A percentile compares a stretch with the other conserved stretches of the same genome.
These are phyloP conservation scores for Letharia columbiana DNA, from an alignment of 495 filamentous ascomycete species.

Conservation along the genomic window DNA sequence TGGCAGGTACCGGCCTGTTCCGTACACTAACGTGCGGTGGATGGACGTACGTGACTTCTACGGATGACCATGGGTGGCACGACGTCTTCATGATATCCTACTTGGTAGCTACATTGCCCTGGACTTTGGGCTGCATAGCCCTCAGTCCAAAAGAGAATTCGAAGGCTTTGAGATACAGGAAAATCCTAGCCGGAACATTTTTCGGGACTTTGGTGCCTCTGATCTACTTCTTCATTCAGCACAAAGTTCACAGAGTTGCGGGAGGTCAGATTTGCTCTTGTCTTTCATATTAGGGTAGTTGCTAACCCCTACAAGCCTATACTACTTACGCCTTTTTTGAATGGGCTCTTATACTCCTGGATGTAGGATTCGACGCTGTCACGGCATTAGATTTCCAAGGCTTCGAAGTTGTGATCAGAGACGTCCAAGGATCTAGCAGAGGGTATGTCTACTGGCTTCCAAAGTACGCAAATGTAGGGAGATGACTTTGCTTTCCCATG, in stretches of 20 bases:
- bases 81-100: slow-evolving; percentile 99
- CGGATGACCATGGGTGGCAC: slow-evolving; percentile 97
- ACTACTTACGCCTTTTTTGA: slow-evolving; percentile 99
- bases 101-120: slow-evolving; percentile 85
- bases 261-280: slow-evolving; percentile 60
- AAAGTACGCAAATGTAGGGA: slow-evolving; percentile 61
- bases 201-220: slow-evolving; percentile 85
- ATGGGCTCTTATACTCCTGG: slow-evolving; percentile 89
- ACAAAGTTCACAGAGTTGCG: slow-evolving; percentile 90
- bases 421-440: slow-evolving; percentile 86
- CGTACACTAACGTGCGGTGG: slow-evolving; percentile 91
- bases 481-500: slow-evolving; percentile 25
- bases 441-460: slow-evolving; percentile 99
- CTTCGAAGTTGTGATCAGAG: slow-evolving; percentile 81
- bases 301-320: slow-evolving; percentile 57
- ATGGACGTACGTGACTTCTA: slow-evolving; percentile 98
- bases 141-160: slow-evolving; percentile 74
- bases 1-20: slow-evolving; percentile 73
- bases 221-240: slow-evolving; percentile 97
- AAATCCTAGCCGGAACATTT: slow-evolving; percentile 73
- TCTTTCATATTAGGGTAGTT: slow-evolving; percentile 7
- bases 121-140: slow-evolving; percentile 85
- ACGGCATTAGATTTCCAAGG: slow-evolving; percentile 90
- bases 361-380: slow-evolving; percentile 94
- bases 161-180: slow-evolving; percentile 78